Evolutionary conservation across 108 stramenopile species (phyloP).

Genomic region (Stephanodiscus minutulus): DNA sequence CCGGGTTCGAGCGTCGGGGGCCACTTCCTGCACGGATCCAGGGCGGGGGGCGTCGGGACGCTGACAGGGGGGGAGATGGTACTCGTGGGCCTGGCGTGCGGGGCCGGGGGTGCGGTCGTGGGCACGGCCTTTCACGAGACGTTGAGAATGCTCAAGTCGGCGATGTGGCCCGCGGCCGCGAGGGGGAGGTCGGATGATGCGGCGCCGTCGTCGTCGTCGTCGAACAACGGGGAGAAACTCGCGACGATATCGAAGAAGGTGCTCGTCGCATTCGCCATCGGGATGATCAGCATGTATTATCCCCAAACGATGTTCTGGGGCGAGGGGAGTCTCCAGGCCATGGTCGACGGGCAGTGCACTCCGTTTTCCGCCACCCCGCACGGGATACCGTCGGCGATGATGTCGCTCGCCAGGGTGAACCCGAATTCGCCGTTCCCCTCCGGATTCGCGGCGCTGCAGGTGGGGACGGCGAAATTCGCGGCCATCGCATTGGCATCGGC

Average conservation of each 20-base stretch:
- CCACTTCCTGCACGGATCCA: slow-evolving; percentile 56
- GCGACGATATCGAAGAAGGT: slow-evolving; percentile 41
- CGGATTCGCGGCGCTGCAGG: slow-evolving; percentile 47
- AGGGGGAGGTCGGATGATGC: neutral
- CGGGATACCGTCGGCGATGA: slow-evolving; percentile 49
- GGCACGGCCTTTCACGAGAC: slow-evolving; percentile 63
- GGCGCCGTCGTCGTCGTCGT: neutral
- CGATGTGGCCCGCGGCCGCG: slow-evolving; percentile 46
- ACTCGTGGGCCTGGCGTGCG: slow-evolving; percentile 34
- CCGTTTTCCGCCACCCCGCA: slow-evolving; percentile 57
- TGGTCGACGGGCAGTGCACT: slow-evolving; percentile 52
- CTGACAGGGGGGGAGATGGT: slow-evolving; percentile 46
- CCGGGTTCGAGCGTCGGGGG: slow-evolving; percentile 48
- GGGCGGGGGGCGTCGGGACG: slow-evolving; percentile 27
- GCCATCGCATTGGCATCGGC: slow-evolving; percentile 59
- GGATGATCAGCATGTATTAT: slow-evolving; percentile 25
- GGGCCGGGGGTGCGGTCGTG: slow-evolving; percentile 56
- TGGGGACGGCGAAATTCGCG: slow-evolving; percentile 61
- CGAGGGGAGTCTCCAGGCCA: slow-evolving; percentile 44
- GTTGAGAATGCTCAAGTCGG: slow-evolving; percentile 29
- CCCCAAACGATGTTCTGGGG: slow-evolving; percentile 61
- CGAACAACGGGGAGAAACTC: slow-evolving; percentile 10
- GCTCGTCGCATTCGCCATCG: slow-evolving; percentile 47
- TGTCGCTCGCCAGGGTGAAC: slow-evolving; percentile 44
- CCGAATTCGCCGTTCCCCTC: slow-evolving; percentile 51